These are phyloP conservation scores for Ephemerocybe angulata DNA, from an alignment of 768 basidiomycete genomes.

Conservation along the genomic window DNA sequence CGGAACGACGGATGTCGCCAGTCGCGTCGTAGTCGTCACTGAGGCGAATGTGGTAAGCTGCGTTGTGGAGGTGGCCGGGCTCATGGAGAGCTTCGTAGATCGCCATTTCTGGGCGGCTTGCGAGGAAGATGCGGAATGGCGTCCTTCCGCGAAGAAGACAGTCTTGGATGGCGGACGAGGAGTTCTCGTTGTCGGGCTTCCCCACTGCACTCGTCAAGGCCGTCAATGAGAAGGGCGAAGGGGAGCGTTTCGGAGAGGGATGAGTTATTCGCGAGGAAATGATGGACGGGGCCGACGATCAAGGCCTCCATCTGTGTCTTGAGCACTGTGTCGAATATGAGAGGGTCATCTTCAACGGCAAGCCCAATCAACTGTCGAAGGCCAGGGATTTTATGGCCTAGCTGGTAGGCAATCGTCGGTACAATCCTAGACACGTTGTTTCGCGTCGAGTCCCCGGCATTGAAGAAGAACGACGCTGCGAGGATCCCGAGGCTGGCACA, in stretches of 20 bases:
- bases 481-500: background rate
- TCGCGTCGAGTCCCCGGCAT: background rate
- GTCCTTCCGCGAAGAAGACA: background rate
- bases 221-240: conserved; percentile 7
- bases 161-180: conserved; percentile 3
- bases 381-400: background rate
- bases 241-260: background rate
- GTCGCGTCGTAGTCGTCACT: conserved; percentile 1
- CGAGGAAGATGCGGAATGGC: conserved; percentile 10
- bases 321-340: background rate
- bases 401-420: conserved; percentile 5
- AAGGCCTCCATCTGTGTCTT: background rate
- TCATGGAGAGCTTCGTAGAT: conserved; percentile 1
- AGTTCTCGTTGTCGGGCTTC: conserved; percentile 7
- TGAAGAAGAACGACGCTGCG: conserved; percentile 1
- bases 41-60: background rate
- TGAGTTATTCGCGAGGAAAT: background rate
- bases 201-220: conserved; percentile 14
- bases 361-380: background rate
- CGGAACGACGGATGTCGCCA: background rate
- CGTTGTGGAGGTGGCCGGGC: background rate
- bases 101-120: conserved; percentile 13
- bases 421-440: background rate
- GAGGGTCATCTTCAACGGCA: background rate
- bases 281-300: background rate